Evolutionary conservation across 768 basidiomycete species (phyloP).

Genomic region (Collybia sordida): DNA sequence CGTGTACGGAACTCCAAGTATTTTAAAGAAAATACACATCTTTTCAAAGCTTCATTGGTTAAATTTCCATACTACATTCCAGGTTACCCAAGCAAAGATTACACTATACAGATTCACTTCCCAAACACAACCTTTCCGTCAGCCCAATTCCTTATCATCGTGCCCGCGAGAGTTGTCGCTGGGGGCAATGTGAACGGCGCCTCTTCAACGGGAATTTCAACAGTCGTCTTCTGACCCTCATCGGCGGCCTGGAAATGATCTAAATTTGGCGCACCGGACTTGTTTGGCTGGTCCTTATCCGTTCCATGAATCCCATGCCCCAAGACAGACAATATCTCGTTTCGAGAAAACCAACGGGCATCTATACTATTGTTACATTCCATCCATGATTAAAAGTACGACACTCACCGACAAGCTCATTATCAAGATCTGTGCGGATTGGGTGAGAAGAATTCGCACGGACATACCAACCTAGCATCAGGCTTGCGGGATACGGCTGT

Average conservation of each 20-base stretch:
- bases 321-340: conserved; percentile 66
- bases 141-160: neutral
- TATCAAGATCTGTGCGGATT: conserved; percentile 84
- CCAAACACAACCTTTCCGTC: neutral
- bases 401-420: conserved; percentile 79
- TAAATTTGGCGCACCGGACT: neutral
- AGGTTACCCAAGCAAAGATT: too few relatives aligned
- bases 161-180: neutral
- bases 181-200: neutral
- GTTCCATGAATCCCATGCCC: neutral
- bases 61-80: too few relatives aligned
- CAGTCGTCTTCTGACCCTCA: neutral
- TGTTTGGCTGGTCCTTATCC: too few relatives aligned
- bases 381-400: neutral
- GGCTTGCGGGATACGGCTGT: conserved; percentile 83
- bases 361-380: conserved; percentile 41
- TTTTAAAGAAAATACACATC: too few relatives aligned
- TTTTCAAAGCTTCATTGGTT: too few relatives aligned
- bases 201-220: neutral
- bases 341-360: conserved; percentile 82
- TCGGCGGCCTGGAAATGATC: neutral
- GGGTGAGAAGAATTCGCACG: conserved; percentile 67
- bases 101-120: too few relatives aligned
- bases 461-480: conserved; percentile 89
- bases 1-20: too few relatives aligned